A percentile compares a stretch with the other conserved stretches of the same genome.
These are phyloP conservation scores for Trypanosomatidae sp. DNA, from an alignment of 208 protist genomes.

Conservation along the genomic window DNA sequence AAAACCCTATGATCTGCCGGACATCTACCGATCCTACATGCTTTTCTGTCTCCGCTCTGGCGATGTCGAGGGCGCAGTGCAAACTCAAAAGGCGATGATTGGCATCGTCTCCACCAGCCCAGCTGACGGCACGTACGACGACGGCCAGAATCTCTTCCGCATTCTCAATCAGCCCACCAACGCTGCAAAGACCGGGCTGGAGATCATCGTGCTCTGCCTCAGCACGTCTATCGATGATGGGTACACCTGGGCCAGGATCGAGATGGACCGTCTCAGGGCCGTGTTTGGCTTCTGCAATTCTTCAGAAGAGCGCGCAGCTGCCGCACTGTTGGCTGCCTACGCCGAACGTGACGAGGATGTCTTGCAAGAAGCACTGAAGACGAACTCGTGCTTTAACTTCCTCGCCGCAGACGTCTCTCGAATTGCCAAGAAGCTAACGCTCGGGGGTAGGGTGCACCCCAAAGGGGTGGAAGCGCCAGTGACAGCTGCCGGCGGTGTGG, in stretches of 20 bases:
- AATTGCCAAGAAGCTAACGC: constrained; percentile 62
- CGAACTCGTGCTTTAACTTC: constrained; percentile 59
- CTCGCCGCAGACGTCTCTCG: constrained; percentile 59
- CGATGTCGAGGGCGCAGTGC: constrained; percentile 41
- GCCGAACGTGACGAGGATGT: constrained; percentile 62
- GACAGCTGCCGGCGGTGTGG: neutral
- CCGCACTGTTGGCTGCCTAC: constrained; percentile 49
- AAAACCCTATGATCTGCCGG: constrained; percentile 46
- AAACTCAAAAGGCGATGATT: constrained; percentile 46
- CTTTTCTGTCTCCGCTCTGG: constrained; percentile 39
- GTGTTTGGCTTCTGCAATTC: constrained; percentile 67
- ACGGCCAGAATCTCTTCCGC: constrained; percentile 58
- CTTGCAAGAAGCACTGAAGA: constrained; percentile 52
- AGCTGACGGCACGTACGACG: constrained; percentile 32
- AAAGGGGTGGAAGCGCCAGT: neutral
- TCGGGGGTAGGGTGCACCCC: constrained; percentile 22
- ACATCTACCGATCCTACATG: constrained; percentile 66
- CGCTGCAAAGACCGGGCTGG: constrained; percentile 70
- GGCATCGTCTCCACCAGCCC: constrained; percentile 35
- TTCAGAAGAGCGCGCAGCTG: constrained; percentile 48
- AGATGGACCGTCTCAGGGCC: constrained; percentile 46
- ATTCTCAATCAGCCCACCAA: constrained; percentile 70
- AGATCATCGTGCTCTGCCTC: constrained; percentile 69
- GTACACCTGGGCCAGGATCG: constrained; percentile 63
- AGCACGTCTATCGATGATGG: constrained; percentile 41